Conservation (phyloP, 176 grass and related monocot genomes). For the Leersia perrieri region DNA sequence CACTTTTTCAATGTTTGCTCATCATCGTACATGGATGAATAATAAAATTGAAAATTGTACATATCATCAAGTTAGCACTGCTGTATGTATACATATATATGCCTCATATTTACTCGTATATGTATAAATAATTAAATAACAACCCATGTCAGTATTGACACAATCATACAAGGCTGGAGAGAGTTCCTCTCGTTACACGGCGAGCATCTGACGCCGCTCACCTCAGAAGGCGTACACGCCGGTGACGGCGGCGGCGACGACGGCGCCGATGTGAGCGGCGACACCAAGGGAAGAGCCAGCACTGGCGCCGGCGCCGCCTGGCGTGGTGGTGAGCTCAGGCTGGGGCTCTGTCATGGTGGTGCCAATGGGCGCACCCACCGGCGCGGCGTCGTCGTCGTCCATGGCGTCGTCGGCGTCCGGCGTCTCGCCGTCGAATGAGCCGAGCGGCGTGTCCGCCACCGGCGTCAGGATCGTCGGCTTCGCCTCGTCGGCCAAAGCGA, state of each 20-base stretch:
- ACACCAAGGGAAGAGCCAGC: not conserved
- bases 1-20: not conserved
- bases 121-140: not conserved
- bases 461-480: slow-evolving; percentile 53
- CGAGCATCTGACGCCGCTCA: not conserved
- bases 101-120: not conserved
- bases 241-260: not conserved
- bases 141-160: not conserved
- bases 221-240: slow-evolving; percentile 30
- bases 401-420: slow-evolving; percentile 29
- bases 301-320: slow-evolving; percentile 12
- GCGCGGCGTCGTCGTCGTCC: slow-evolving; percentile 43
- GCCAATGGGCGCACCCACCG: slow-evolving; percentile 32
- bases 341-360: slow-evolving; percentile 48
- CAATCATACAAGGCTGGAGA: not conserved
- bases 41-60: not conserved
- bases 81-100: not conserved
- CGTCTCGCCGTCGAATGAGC: slow-evolving; percentile 35
- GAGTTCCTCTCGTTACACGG: not conserved
- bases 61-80: not conserved
- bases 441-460: slow-evolving; percentile 31
- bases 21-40: not conserved
- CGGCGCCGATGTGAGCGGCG: not conserved
- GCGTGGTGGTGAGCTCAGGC: not conserved
- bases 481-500: slow-evolving; percentile 21